phyloP scores from a whole-genome alignment of 345 rosid species.

The Salix viminalis region DNA sequence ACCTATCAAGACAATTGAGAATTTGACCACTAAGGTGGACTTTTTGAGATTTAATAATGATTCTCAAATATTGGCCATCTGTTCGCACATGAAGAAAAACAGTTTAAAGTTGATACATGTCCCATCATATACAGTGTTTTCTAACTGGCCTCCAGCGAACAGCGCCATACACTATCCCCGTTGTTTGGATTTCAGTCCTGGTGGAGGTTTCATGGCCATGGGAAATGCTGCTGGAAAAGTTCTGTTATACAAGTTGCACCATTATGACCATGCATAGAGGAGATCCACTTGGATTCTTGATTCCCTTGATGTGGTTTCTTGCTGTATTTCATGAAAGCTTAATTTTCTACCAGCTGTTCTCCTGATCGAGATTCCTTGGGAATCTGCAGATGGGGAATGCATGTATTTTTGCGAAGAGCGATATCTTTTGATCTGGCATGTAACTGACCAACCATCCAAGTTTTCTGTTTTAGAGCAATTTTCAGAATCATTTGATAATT shows the following conservation, averaged over 20 bases:
- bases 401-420: not conserved
- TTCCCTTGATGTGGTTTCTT: not conserved
- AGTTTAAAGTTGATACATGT: slow-evolving; percentile 70
- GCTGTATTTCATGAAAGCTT: not conserved
- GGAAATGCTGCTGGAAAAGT: slow-evolving; percentile 88
- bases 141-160: slow-evolving; percentile 77
- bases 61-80: slow-evolving; percentile 75
- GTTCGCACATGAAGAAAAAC: slow-evolving; percentile 71
- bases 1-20: slow-evolving; percentile 72
- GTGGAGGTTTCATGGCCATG: slow-evolving; percentile 87
- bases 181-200: slow-evolving; percentile 89
- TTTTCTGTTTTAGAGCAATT: not conserved
- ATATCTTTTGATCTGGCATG: too few species aligned
- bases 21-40: slow-evolving; percentile 70
- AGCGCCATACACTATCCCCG: slow-evolving; percentile 55
- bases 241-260: slow-evolving; percentile 76
- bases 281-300: not conserved
- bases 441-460: not conserved
- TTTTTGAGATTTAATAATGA: slow-evolving; percentile 78
- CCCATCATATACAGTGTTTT: slow-evolving; percentile 62
- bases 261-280: slow-evolving; percentile 63
- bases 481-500: not conserved
- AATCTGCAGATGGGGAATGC: not conserved
- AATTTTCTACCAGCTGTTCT: not conserved
- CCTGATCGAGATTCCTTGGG: not conserved